These are phyloP conservation scores for Theobroma grandiflorum DNA, from an alignment of 441 rosid species.

Conservation along the genomic window DNA sequence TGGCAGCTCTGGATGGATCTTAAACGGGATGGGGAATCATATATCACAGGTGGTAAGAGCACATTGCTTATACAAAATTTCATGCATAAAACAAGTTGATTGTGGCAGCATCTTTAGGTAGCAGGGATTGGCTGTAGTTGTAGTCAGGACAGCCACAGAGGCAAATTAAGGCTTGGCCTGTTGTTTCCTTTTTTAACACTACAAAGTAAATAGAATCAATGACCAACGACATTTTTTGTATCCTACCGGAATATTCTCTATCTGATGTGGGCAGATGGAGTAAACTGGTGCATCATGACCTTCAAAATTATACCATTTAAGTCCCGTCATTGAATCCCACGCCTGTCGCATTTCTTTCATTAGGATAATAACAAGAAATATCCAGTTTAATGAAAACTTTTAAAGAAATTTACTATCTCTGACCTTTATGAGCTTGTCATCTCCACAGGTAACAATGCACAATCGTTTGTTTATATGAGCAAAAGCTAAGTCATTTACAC, in stretches of 20 bases:
- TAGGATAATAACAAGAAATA: constrained; percentile 35
- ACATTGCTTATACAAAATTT: neutral
- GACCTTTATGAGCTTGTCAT: constrained; percentile 88
- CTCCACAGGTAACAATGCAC: constrained; percentile 90
- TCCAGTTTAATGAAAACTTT: constrained; percentile 19
- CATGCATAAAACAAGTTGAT: constrained; percentile 4
- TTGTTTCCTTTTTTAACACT: neutral
- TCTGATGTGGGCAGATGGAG: constrained; percentile 88
- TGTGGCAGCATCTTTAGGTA: neutral
- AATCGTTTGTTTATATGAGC: constrained; percentile 77
- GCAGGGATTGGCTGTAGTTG: neutral
- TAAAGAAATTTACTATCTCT: constrained; percentile 24
- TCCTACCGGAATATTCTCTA: constrained; percentile 82
- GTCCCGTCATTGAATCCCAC: constrained; percentile 67
- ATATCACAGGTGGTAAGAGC: neutral
- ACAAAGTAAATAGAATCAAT: neutral
- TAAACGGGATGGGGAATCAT: neutral
- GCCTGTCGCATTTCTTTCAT: constrained; percentile 61
- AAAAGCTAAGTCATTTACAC: constrained; percentile 92
- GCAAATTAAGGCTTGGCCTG: neutral
- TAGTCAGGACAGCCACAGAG: neutral
- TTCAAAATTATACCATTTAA: constrained; percentile 66
- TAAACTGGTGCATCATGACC: constrained; percentile 89
- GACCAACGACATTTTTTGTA: neutral
- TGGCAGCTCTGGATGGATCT: constrained; percentile 1